These are phyloP conservation scores for Noccaea bulbosa DNA, from an alignment of 345 rosid species.

Conservation along the genomic window DNA sequence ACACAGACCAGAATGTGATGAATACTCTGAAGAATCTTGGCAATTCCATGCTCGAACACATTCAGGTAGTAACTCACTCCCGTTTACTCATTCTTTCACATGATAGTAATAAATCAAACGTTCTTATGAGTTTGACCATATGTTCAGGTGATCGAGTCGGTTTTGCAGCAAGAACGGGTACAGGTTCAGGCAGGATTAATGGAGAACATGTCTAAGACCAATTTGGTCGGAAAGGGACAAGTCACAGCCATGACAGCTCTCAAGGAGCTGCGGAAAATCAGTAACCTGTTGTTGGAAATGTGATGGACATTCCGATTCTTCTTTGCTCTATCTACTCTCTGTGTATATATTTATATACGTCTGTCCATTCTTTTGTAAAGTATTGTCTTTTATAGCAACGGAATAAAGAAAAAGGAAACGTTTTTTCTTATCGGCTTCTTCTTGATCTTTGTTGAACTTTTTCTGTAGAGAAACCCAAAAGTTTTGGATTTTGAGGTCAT, in stretches of 20 bases:
- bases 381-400: conserved; percentile 48
- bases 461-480: background rate
- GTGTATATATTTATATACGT: conserved; percentile 37
- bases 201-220: conserved; percentile 72
- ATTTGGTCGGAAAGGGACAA: conserved; percentile 88
- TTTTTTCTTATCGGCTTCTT: conserved; percentile 12
- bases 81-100: background rate
- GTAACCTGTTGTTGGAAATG: conserved; percentile 93
- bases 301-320: conserved; percentile 45
- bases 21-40: conserved; percentile 78
- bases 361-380: conserved; percentile 58
- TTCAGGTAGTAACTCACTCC: conserved; percentile 68
- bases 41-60: conserved; percentile 89
- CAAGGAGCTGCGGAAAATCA: conserved; percentile 89
- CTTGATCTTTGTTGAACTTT: background rate
- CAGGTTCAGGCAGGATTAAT: conserved; percentile 56
- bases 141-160: conserved; percentile 81
- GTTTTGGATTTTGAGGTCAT: conserved; percentile 17
- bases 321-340: conserved; percentile 14
- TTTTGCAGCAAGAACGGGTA: conserved; percentile 86
- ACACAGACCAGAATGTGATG: conserved; percentile 72
- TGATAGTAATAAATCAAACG: background rate
- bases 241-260: conserved; percentile 86
- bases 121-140: background rate
- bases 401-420: background rate